These are phyloP conservation scores for Neoconidiobolus thromboides DNA, from an alignment of 371 early-diverging fungal species.

Conservation along the genomic window DNA sequence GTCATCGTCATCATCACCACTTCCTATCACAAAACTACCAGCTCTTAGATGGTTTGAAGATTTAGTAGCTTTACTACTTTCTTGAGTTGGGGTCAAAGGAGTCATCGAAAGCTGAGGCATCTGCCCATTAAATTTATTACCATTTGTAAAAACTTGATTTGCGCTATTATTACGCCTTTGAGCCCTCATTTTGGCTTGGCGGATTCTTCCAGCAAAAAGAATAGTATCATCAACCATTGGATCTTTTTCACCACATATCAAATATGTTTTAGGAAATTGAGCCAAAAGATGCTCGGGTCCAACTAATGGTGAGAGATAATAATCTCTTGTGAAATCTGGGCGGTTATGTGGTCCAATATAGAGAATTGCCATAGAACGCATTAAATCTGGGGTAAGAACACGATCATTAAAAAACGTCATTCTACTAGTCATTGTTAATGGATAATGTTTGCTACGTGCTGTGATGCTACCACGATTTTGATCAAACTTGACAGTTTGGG, in stretches of 20 bases:
- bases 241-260: constrained; percentile 88
- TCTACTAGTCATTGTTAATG: constrained; percentile 65
- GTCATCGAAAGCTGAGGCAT: background rate
- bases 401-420: constrained; percentile 73
- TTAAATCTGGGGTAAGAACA: constrained; percentile 54
- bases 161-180: background rate
- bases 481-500: background rate
- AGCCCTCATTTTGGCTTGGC: constrained; percentile 40
- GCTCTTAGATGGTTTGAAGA: background rate
- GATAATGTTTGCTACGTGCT: constrained; percentile 8
- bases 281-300: constrained; percentile 76
- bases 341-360: constrained; percentile 68
- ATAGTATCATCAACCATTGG: constrained; percentile 93
- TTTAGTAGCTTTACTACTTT: background rate
- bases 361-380: constrained; percentile 85
- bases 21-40: background rate
- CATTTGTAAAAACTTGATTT: constrained; percentile 2
- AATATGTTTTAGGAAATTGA: constrained; percentile 72
- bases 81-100: background rate
- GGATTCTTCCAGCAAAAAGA: constrained; percentile 70
- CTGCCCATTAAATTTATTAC: background rate
- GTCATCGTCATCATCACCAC: background rate
- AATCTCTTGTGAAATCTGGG: constrained; percentile 61
- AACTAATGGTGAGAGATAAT: constrained; percentile 68
- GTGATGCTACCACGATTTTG: background rate